These are phyloP conservation scores for Thermochaetoides dissita DNA, from an alignment of 2,329 filamentous ascomycete species.

Conservation along the genomic window DNA sequence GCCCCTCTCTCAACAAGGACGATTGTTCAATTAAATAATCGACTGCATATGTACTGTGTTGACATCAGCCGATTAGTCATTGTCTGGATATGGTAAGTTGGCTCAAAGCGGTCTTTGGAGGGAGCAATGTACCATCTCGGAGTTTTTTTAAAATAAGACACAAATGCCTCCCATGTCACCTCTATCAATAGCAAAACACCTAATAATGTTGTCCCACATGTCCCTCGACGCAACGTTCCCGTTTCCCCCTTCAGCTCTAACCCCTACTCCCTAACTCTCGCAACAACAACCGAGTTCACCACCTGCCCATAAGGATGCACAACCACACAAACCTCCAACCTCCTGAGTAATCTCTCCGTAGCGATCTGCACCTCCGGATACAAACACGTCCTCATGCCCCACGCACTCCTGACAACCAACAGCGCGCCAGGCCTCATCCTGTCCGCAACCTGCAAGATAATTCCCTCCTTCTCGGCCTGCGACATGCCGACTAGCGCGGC, in stretches of 20 bases:
- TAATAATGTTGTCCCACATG: no score
- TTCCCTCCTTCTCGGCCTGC: conserved; percentile 26
- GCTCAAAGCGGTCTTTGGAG: no score
- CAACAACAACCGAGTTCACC: conserved; percentile 35
- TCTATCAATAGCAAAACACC: no score
- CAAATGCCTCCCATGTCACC: no score
- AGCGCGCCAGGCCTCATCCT: conserved; percentile 28
- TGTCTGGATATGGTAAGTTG: no score
- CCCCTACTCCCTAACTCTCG: conserved; percentile 7
- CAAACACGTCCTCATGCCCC: conserved; percentile 28
- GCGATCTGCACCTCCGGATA: conserved; percentile 33
- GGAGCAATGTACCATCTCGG: no score
- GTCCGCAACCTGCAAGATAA: conserved; percentile 23
- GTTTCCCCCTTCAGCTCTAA: neutral
- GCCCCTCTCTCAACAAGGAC: no score
- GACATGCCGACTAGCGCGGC: conserved; percentile 34
- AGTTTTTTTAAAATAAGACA: no score
- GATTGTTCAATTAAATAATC: no score
- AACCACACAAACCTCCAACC: conserved; percentile 27
- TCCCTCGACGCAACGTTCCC: neutral
- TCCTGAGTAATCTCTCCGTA: conserved; percentile 18
- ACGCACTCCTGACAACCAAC: conserved; percentile 31
- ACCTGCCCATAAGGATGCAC: conserved; percentile 35
- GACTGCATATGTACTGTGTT: no score
- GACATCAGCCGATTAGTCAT: no score